Base-by-base conservation (phyloP, 2,329 filamentous ascomycete genomes). In the Fusarium longipes region DNA sequence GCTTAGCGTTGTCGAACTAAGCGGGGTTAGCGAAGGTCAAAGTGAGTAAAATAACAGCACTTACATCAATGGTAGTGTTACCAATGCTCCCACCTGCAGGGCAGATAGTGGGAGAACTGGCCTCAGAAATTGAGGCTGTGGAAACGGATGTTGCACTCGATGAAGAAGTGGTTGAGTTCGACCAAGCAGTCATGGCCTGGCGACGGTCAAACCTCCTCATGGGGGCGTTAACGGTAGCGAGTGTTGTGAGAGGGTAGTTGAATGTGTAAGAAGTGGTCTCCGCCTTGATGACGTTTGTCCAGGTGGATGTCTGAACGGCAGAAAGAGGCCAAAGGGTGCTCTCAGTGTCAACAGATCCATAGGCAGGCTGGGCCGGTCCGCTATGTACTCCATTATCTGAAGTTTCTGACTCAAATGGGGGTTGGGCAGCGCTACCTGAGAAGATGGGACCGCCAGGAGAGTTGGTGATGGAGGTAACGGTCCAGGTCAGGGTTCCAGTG, bases 241-340 rank as follows among this genome's bases (percentile, higher is more conserved):
- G 63, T 1, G 78, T 80, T 6, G 78, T 80, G 36, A 80, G 64
- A 27, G 78, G 78, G 48, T 78, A 80, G 53, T 77, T 75, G 51
- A 80, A 69, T 2, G 77, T 80, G 61, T 80, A 80, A 2, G 80
- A 81, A 7, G 79, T 81, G 4, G 79, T 81, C 30, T 74, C 70
- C 40, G 78, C 77, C 3, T 73, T 69, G 25, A 81, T 77, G 44
- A 80, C 51, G 30, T 81, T 81, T 55, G 76, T 75, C 77, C 79
- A 80, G 20, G 78, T 81, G 47, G 75, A 77, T 9, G 78, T 81
- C 20, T 75, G 70, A 35, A 61, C 58, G 59, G 66, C 44, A 10
- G 63, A 68, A 27, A 52, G 38, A 43, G 72, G 61, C 69, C 72
- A 70, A 65, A 77, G 43, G 35, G 71, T 67, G n/a, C 51, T 43